Conservation (phyloP, 768 basidiomycete species). For the Boletus reticulatus region DNA sequence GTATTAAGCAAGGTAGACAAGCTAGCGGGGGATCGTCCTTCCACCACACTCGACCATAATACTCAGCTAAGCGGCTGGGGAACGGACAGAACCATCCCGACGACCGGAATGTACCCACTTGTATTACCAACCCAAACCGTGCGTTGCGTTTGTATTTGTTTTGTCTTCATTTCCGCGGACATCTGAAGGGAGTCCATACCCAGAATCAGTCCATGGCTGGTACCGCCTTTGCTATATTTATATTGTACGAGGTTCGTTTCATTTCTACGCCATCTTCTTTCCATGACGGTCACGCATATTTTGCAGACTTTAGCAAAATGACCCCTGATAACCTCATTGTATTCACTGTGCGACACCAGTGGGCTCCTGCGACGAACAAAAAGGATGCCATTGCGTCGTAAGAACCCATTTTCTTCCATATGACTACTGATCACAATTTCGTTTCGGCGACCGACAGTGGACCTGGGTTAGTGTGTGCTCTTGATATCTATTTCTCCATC, state of each 20-base stretch:
- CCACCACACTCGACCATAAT: neutral
- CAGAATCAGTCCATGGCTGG: slow-evolving; percentile 8
- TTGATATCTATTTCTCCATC: neutral
- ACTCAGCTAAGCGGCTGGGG: neutral
- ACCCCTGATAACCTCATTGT: neutral
- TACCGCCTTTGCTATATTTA: slow-evolving; percentile 1
- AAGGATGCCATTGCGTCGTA: slow-evolving; percentile 7
- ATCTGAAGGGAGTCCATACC: slow-evolving; percentile 15
- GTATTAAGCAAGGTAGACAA: slow-evolving; percentile 77
- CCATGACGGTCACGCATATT: neutral
- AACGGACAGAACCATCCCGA: slow-evolving; percentile 1
- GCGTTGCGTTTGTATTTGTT: slow-evolving; percentile 2
- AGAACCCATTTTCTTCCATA: neutral
- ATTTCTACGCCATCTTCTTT: neutral
- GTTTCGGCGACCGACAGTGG: neutral
- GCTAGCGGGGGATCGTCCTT: slow-evolving; percentile 1
- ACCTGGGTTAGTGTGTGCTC: slow-evolving; percentile 5
- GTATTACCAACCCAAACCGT: slow-evolving; percentile 10
- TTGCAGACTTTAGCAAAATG: neutral
- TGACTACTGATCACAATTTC: neutral
- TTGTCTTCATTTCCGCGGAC: neutral
- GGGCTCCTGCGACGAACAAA: too few species aligned
- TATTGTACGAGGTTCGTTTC: slow-evolving; percentile 14
- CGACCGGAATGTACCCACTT: neutral
- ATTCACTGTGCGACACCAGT: neutral